Base-by-base conservation (phyloP, 2,329 filamentous ascomycete genomes). In the Neoarthrinium moseri region DNA sequence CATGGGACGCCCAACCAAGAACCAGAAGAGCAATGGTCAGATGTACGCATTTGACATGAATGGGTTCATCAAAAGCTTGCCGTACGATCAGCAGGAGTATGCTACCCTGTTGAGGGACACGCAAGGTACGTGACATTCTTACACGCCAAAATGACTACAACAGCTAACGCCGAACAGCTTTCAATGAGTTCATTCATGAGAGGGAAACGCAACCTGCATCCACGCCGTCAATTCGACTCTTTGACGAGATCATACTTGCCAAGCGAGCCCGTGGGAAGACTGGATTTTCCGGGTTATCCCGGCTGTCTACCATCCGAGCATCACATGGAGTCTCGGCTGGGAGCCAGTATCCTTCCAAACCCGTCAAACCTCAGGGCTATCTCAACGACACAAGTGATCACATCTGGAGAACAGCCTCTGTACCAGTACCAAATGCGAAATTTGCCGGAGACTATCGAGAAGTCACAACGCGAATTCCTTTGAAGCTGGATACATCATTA, bases 101-200 rank as follows among this genome's bases (percentile, higher is more conserved):
- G 73, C 75, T 15, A 66, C 62, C 15, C 83, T 84, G 79, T 74
- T 86, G 72, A 77, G 78, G 55, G 81, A 86, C 51, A 86, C 82
- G 15, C 82, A 86, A 73, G 78, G 82, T 84, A 73, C 56, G 69
- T 58, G 17, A 7, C 4, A 13, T 17, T 26, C 22, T 12, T 13
- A 15, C 17, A n/a, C 7, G 7, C 4, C 8, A 4, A 15, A 13
- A 20, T 38, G 10, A 15, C n/a, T n/a, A n/a, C n/a, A n/a, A n/a
- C n/a, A n/a, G n/a, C n/a, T n/a, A n/a, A n/a, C n/a, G n/a, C n/a
- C n/a, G n/a, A n/a, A 33, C 33, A 82, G 81, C 73, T 39, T 90
- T 91, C 63, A 90, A 90, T 55, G 87, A 92, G 63, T 94, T 94
- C 64, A 87, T 94, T 51, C 86, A 92, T 58, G 86, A 91, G 56